Conservation (phyloP, 1,284 basidiomycete species). For the Trichosporon ovoides region DNA sequence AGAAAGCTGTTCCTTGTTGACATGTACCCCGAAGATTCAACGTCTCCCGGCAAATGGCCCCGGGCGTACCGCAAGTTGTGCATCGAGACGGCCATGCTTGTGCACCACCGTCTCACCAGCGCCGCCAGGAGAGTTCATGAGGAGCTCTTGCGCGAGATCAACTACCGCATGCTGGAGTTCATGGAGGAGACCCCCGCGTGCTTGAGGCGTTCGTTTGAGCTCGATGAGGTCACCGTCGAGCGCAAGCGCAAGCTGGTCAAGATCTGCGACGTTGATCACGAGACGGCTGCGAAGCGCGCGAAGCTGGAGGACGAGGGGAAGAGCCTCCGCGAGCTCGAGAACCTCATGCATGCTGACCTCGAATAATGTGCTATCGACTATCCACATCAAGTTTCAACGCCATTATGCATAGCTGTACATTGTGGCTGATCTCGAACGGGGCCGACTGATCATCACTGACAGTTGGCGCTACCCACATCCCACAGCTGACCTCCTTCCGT, state of each 20-base stretch:
- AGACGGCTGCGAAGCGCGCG: background rate
- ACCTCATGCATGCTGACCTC: background rate
- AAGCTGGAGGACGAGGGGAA: background rate
- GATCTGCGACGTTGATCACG: background rate
- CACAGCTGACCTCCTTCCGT: background rate
- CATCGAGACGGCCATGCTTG: background rate
- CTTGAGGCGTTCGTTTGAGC: background rate
- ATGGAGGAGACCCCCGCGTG: background rate
- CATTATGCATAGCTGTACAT: background rate
- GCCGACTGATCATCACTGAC: background rate
- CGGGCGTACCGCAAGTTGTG: background rate
- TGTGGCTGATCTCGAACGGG: background rate
- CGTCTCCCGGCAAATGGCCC: background rate
- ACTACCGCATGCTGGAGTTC: background rate
- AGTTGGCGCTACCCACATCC: no score
- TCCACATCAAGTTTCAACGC: background rate
- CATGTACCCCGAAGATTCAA: background rate
- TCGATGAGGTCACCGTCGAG: background rate
- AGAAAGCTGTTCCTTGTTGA: background rate
- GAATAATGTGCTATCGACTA: background rate
- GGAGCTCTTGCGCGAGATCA: conserved; percentile 1
- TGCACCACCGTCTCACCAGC: background rate
- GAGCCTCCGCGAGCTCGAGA: background rate
- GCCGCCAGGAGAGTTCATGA: background rate
- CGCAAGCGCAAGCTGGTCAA: background rate